phyloP scores from a whole-genome alignment of 352 stramenopile species.

The Plasmopara halstedii region DNA sequence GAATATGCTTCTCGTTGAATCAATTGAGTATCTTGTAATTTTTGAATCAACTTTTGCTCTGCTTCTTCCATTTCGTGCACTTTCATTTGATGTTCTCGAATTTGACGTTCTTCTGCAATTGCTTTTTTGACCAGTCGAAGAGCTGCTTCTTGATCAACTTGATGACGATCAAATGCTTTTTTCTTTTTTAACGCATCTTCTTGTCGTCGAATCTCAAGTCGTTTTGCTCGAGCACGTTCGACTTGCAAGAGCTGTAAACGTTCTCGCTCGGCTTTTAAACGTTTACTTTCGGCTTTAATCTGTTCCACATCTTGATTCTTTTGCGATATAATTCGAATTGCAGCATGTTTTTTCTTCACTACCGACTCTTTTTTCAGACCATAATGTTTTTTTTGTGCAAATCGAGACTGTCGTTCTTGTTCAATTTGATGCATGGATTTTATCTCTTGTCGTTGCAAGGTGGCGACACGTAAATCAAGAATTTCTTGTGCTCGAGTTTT shows the following conservation, averaged over 20 bases:
- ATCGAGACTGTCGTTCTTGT: conserved; percentile 35
- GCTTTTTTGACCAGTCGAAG: conserved; percentile 57
- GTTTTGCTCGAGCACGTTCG: conserved; percentile 44
- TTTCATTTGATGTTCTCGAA: conserved; percentile 42
- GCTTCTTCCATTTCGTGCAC: conserved; percentile 64
- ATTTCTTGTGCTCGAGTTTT: conserved; percentile 68
- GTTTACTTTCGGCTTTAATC: conserved; percentile 60
- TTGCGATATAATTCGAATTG: conserved; percentile 65
- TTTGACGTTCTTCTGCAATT: conserved; percentile 49
- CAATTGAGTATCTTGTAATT: conserved; percentile 61
- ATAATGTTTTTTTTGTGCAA: conserved; percentile 46
- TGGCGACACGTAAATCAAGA: conserved; percentile 48
- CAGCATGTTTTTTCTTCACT: conserved; percentile 66
- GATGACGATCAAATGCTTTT: conserved; percentile 29
- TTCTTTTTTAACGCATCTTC: conserved; percentile 56
- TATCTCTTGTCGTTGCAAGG: conserved; percentile 35
- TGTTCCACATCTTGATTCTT: conserved; percentile 73
- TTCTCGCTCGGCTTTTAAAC: conserved; percentile 55
- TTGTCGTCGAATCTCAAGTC: conserved; percentile 40
- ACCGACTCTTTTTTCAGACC: conserved; percentile 63
- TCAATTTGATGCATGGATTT: conserved; percentile 37
- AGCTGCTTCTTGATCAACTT: conserved; percentile 41
- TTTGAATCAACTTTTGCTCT: conserved; percentile 53
- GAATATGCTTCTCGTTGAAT: conserved; percentile 69
- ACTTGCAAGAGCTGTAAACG: conserved; percentile 45